phyloP scores from a whole-genome alignment of 306 rosid genomes.

The Prunus mume region DNA sequence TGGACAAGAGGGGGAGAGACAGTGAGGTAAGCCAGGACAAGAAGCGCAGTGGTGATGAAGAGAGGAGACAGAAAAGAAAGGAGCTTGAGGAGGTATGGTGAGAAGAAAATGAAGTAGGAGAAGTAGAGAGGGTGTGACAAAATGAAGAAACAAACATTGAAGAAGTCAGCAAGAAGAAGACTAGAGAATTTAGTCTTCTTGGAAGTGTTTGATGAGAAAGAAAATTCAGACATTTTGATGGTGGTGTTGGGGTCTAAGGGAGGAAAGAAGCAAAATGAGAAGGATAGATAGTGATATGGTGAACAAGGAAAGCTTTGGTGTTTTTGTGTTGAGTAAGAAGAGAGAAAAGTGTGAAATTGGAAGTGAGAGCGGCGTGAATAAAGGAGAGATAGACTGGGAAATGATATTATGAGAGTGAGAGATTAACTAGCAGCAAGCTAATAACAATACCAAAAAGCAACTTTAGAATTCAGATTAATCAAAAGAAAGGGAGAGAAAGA shows the following conservation, averaged over 20 bases:
- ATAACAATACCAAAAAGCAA: constrained; percentile 11
- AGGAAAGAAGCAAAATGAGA: constrained; percentile 16
- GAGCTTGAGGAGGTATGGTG: constrained; percentile 69
- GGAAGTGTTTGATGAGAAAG: constrained; percentile 39
- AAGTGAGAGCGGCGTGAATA: constrained; percentile 82
- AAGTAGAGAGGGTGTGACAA: constrained; percentile 86
- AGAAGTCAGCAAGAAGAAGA: constrained; percentile 39
- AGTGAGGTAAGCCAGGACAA: constrained; percentile 60
- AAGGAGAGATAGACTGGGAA: constrained; percentile 66
- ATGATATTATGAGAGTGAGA: constrained; percentile 1
- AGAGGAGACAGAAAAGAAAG: constrained; percentile 87
- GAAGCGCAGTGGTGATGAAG: constrained; percentile 65
- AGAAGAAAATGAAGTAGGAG: constrained; percentile 81
- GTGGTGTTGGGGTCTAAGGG: constrained; percentile 15
- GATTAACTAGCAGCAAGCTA: constrained; percentile 31
- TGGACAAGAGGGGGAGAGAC: constrained; percentile 46
- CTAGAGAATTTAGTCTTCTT: constrained; percentile 40
- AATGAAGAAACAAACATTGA: constrained; percentile 49
- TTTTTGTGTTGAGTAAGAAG: constrained; percentile 13
- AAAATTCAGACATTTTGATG: constrained; percentile 51
- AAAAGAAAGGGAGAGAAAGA: background rate
- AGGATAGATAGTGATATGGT: background rate
- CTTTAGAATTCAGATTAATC: constrained; percentile 15
- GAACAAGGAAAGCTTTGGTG: constrained; percentile 18
- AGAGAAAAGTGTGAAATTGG: constrained; percentile 25